A percentile compares a stretch with the other conserved stretches of the same genome.
Conservation (phyloP, 164 flowering plant species). For the Umbellularia californica region DNA sequence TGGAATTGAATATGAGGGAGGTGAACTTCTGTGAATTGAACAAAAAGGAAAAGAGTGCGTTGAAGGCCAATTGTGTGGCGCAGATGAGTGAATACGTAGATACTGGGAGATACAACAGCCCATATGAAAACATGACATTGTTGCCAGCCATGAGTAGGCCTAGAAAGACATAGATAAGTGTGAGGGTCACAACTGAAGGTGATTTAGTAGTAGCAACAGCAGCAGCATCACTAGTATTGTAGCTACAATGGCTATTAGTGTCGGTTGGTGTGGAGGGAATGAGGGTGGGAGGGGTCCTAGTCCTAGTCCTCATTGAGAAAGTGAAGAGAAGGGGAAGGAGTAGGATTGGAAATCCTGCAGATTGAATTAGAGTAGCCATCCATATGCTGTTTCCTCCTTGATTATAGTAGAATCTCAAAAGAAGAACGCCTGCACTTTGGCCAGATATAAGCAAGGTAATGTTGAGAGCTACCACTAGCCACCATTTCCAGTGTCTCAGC, state of each 20-base stretch:
- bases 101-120: slow-evolving; percentile 31
- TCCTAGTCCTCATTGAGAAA: neutral
- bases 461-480: slow-evolving; percentile 36
- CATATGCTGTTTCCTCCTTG: slow-evolving; percentile 33
- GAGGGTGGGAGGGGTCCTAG: neutral
- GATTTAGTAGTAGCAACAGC: neutral
- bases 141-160: slow-evolving; percentile 28
- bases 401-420: slow-evolving; percentile 29
- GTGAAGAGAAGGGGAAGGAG: slow-evolving; percentile 16
- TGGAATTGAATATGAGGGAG: slow-evolving; percentile 27
- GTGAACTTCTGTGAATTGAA: slow-evolving; percentile 36
- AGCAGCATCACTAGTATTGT: neutral
- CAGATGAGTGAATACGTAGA: slow-evolving; percentile 37
- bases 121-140: slow-evolving; percentile 32
- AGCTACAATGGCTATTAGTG: neutral
- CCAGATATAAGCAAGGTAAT: slow-evolving; percentile 23
- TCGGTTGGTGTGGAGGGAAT: neutral
- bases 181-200: slow-evolving; percentile 1
- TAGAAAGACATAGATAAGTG: slow-evolving; percentile 21
- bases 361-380: slow-evolving; percentile 29
- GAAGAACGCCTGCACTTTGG: slow-evolving; percentile 21
- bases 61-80: slow-evolving; percentile 32
- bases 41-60: slow-evolving; percentile 29
- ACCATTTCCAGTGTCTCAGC: slow-evolving; percentile 20
- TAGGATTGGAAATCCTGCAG: slow-evolving; percentile 28